Conservation (phyloP, 139 green algal genomes). For the Chlamydomonas schloesseri region DNA sequence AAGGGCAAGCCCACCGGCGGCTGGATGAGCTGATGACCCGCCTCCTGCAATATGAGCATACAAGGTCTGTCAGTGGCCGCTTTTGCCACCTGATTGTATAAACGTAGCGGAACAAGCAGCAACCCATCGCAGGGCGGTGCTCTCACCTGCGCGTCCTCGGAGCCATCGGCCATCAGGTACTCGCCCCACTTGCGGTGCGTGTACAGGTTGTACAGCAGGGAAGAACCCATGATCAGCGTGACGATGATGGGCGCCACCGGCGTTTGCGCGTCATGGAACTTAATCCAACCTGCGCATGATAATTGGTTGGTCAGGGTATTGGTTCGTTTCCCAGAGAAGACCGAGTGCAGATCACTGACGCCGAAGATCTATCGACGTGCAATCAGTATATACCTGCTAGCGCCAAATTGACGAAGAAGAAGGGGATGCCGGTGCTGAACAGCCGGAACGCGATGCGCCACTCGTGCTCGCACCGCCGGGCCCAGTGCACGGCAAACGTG, state of each 20-base stretch:
- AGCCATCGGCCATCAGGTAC: slow-evolving; percentile 42
- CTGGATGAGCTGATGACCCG: background rate
- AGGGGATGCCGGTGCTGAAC: slow-evolving; percentile 60
- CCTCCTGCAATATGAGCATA: background rate
- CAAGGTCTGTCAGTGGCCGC: no score
- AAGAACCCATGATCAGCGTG: slow-evolving; percentile 46
- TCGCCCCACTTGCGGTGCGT: slow-evolving; percentile 53
- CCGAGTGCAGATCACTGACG: no score
- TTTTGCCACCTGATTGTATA: no score
- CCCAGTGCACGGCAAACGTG: slow-evolving; percentile 79
- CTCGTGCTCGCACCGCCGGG: slow-evolving; percentile 68
- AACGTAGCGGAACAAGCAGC: no score
- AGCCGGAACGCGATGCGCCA: slow-evolving; percentile 75
- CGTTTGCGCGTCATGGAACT: slow-evolving; percentile 46
- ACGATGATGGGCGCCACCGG: slow-evolving; percentile 26
- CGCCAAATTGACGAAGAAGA: slow-evolving; percentile 60
- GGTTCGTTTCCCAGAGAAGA: no score
- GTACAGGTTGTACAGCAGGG: slow-evolving; percentile 42
- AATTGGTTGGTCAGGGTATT: no score
- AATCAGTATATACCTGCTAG: slow-evolving; percentile 45
- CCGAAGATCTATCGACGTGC: no score
- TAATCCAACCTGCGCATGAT: slow-evolving; percentile 55
- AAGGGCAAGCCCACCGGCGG: slow-evolving; percentile 57
- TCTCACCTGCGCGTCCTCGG: no score
- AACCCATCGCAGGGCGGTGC: no score